Percentiles rank a stretch among this genome's conserved stretches.
Evolutionary conservation across 805 yeast species (phyloP).

Genomic region (Hanseniaspora pseudoguilliermondii): DNA sequence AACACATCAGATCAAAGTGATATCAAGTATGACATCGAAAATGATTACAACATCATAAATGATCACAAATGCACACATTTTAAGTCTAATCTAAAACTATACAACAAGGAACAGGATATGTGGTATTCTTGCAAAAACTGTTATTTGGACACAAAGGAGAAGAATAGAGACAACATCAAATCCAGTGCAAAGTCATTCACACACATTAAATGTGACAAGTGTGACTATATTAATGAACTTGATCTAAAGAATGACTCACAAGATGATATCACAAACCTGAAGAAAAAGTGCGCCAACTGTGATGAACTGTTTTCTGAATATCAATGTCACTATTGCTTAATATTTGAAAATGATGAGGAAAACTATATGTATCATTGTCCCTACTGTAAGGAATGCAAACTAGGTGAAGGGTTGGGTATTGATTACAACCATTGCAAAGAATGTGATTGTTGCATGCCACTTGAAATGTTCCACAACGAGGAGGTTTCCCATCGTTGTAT

Average conservation of each 20-base stretch:
- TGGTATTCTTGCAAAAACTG: conserved; percentile 11
- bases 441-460: conserved; percentile 79
- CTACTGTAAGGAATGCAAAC: conserved; percentile 82
- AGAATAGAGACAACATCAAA: not conserved
- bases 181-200: not conserved
- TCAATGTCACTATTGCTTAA: conserved; percentile 63
- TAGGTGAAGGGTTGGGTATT: conserved; percentile 76
- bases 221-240: not conserved
- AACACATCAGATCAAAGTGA: not conserved
- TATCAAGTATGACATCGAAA: not conserved
- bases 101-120: not conserved
- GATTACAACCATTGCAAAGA: conserved; percentile 86
- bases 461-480: conserved; percentile 53
- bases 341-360: conserved; percentile 68
- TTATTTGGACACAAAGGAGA: not conserved
- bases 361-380: conserved; percentile 86
- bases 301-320: conserved; percentile 51
- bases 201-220: conserved; percentile 4
- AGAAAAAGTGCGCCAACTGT: not conserved
- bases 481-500: conserved; percentile 6
- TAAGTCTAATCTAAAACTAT: not conserved
- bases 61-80: not conserved
- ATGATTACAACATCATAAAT: conserved; percentile 2
- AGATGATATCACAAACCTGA: not conserved
- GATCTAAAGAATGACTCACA: not conserved